Percentiles rank a stretch among this genome's conserved stretches.
Evolutionary conservation across 805 yeast genomes (phyloP).

Genomic region (Candida multigemmis): DNA sequence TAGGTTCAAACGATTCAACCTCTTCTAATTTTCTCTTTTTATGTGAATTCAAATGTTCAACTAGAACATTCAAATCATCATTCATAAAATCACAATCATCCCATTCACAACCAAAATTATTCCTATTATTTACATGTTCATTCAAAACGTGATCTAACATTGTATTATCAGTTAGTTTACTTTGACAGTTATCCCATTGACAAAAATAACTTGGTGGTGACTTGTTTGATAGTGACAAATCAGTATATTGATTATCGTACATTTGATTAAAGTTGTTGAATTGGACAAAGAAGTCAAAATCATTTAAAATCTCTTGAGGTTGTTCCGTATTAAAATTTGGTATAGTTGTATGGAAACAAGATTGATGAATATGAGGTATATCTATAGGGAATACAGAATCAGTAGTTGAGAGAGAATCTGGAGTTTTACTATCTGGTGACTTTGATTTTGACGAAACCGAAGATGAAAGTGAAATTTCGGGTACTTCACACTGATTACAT

Average conservation of each 20-base stretch:
- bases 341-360: constrained; percentile 35
- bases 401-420: too few relatives aligned
- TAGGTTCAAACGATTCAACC: constrained; percentile 2
- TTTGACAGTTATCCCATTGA: constrained; percentile 62
- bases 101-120: constrained; percentile 63
- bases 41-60: constrained; percentile 42
- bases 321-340: constrained; percentile 12
- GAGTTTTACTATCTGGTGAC: neutral
- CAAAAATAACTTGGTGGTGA: constrained; percentile 28
- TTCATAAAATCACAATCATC: constrained; percentile 54
- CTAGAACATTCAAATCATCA: constrained; percentile 40
- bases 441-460: constrained; percentile 1
- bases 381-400: neutral
- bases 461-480: neutral
- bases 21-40: constrained; percentile 5
- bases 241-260: too few relatives aligned
- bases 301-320: constrained; percentile 9
- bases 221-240: too few relatives aligned
- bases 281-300: constrained; percentile 29
- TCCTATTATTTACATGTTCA: constrained; percentile 34
- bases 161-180: constrained; percentile 22
- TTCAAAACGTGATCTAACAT: constrained; percentile 30
- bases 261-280: constrained; percentile 20
- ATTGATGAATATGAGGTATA: constrained; percentile 26
- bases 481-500: constrained; percentile 14